Evolutionary conservation across 2,329 filamentous ascomycete genomes (phyloP).

Genomic region (Eurotiales sp.): DNA sequence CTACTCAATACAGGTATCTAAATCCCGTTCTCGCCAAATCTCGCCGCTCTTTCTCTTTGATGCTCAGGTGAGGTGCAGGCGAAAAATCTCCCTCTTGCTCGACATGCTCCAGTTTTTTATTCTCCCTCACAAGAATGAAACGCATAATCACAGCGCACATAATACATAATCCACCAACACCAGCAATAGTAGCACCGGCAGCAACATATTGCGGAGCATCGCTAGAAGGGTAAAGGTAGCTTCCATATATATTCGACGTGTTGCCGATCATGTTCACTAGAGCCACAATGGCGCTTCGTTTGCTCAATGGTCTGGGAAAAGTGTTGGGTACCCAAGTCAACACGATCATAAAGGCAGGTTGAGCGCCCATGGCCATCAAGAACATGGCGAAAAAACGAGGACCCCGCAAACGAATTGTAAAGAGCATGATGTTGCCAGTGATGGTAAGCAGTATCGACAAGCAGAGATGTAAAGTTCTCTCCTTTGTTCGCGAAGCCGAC

Average conservation of each 20-base stretch:
- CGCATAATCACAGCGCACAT: background rate
- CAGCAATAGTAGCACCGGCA: background rate
- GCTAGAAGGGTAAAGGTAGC: background rate
- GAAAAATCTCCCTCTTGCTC: background rate
- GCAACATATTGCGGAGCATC: background rate
- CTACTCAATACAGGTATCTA: background rate
- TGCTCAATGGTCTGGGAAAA: slow-evolving; percentile 34
- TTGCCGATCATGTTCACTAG: slow-evolving; percentile 36
- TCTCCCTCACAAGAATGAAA: background rate
- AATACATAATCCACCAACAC: background rate
- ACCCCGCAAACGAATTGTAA: background rate
- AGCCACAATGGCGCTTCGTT: slow-evolving; percentile 34
- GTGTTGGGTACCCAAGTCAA: slow-evolving; percentile 35
- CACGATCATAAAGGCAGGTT: slow-evolving; percentile 30
- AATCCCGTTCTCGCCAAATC: background rate
- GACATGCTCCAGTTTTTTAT: background rate
- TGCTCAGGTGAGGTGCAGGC: background rate
- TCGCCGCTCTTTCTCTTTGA: background rate
- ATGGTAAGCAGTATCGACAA: slow-evolving; percentile 13
- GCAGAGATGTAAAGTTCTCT: background rate
- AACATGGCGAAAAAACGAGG: slow-evolving; percentile 17
- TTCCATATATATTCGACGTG: background rate
- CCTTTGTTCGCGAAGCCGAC: slow-evolving; percentile 7
- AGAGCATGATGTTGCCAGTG: slow-evolving; percentile 3
- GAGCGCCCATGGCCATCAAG: slow-evolving; percentile 19